phyloP scores from a whole-genome alignment of 73 alveolate species.

The Symbiodinium pilosum region DNA sequence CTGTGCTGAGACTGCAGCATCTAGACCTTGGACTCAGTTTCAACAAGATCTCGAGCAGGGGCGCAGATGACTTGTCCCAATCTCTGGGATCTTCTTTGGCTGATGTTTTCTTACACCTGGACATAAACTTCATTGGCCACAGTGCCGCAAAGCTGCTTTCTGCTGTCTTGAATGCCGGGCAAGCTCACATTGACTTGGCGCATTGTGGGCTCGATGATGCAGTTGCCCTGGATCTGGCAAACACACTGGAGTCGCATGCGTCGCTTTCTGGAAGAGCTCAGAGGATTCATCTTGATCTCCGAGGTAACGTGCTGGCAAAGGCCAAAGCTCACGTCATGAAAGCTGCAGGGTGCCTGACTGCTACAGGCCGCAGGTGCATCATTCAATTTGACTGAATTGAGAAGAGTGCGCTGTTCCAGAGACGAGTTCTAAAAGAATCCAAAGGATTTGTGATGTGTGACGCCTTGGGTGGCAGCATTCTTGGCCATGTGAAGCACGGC shows the following conservation, averaged over 20 bases:
- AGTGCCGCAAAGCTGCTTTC: constrained; percentile 5
- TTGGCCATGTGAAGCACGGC: too few relatives aligned
- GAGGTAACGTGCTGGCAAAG: constrained; percentile 29
- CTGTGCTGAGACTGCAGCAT: not conserved
- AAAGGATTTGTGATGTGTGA: too few relatives aligned
- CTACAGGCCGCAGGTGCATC: constrained; percentile 53
- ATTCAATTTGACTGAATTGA: constrained; percentile 3
- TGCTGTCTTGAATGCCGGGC: not conserved
- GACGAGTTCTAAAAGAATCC: too few relatives aligned
- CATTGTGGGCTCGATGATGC: constrained; percentile 46
- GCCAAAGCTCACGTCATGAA: not conserved
- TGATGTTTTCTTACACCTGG: constrained; percentile 47
- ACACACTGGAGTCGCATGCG: not conserved
- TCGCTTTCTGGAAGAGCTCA: not conserved
- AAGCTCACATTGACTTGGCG: constrained; percentile 63
- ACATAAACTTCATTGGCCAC: constrained; percentile 45
- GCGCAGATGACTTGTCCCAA: constrained; percentile 47
- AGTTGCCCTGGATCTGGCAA: constrained; percentile 20
- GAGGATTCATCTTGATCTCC: constrained; percentile 32
- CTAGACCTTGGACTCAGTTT: constrained; percentile 61
- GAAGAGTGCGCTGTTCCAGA: not conserved
- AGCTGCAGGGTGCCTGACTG: constrained; percentile 56
- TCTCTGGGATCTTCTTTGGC: not conserved
- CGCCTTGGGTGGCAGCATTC: not conserved
- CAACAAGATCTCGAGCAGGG: constrained; percentile 59